phyloP scores from a whole-genome alignment of 192 early-diverging fungal species.

The Podila minutissima region DNA sequence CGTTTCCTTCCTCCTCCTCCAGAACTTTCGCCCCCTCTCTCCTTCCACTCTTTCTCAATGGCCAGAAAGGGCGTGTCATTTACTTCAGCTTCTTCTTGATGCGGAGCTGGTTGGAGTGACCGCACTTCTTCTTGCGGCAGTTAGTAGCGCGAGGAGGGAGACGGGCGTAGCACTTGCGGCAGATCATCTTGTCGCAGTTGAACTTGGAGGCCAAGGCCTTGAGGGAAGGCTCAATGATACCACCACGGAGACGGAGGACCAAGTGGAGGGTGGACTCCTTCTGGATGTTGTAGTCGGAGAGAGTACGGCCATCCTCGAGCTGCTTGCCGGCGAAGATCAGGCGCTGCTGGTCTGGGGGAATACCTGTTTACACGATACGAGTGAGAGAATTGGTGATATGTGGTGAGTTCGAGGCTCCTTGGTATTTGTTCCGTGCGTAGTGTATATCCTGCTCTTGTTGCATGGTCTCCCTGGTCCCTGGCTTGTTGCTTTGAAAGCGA shows the following conservation, averaged over 20 bases:
- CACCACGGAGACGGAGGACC: constrained; percentile 74
- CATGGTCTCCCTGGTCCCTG: no score
- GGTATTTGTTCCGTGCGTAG: no score
- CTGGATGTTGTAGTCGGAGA: constrained; percentile 78
- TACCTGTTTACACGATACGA: constrained; percentile 43
- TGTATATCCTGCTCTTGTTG: no score
- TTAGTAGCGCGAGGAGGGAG: constrained; percentile 99
- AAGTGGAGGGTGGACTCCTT: constrained; percentile 75
- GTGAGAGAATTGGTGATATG: no score
- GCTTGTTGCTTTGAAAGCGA: no score
- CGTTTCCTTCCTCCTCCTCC: no score
- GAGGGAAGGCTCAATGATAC: constrained; percentile 17
- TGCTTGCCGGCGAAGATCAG: constrained; percentile 82
- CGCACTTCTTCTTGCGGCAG: constrained; percentile 99
- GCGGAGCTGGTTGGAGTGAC: constrained; percentile 99
- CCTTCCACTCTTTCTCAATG: no score
- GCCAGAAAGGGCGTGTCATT: constrained; percentile 18
- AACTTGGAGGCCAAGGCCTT: constrained; percentile 91
- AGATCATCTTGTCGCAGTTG: constrained; percentile 99
- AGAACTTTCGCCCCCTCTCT: no score
- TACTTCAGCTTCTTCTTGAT: constrained; percentile 99
- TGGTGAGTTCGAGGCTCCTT: no score
- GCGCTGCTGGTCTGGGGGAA: constrained; percentile 75
- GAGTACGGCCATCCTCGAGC: constrained; percentile 73
- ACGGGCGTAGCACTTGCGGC: constrained; percentile 99